These are phyloP conservation scores for Candida boleticola DNA, from an alignment of 805 yeast genomes.

Conservation along the genomic window DNA sequence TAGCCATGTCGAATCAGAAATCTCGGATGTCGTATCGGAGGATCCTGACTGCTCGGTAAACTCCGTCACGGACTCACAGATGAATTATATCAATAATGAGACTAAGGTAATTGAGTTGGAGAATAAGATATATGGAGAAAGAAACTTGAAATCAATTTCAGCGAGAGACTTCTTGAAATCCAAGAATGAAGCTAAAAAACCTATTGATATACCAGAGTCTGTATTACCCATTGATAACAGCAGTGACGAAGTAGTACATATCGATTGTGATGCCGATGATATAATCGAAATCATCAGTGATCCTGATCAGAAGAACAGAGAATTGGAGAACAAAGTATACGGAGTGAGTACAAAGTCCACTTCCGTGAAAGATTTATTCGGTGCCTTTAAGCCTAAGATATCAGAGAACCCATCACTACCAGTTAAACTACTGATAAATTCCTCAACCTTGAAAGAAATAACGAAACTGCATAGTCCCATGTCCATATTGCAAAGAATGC, in stretches of 20 bases:
- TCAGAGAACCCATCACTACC: neutral
- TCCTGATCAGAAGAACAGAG: constrained; percentile 5
- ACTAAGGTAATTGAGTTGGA: constrained; percentile 21
- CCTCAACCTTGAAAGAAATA: too few species aligned
- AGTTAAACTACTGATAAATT: too few species aligned
- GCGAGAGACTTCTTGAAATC: constrained; percentile 19
- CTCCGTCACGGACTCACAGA: constrained; percentile 12
- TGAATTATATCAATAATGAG: constrained; percentile 14
- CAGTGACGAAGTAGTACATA: neutral
- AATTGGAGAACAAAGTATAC: constrained; percentile 20
- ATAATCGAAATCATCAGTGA: constrained; percentile 3
- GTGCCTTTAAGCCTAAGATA: constrained; percentile 39
- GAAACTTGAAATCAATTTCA: constrained; percentile 14
- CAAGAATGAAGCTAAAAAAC: constrained; percentile 5
- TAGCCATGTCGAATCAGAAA: constrained; percentile 3
- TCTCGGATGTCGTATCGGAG: neutral
- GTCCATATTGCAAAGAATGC: neutral
- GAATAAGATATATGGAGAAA: constrained; percentile 15
- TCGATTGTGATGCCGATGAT: neutral
- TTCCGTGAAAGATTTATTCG: constrained; percentile 46
- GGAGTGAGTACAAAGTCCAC: constrained; percentile 17
- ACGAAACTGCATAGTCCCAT: neutral
- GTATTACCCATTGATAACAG: too few species aligned
- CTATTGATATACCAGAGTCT: too few species aligned
- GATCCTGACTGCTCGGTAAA: neutral